A percentile compares a stretch with the other conserved stretches of the same genome.
These are phyloP conservation scores for Geotrichum carabidarum DNA, from an alignment of 1,139 yeast species.

Conservation along the genomic window DNA sequence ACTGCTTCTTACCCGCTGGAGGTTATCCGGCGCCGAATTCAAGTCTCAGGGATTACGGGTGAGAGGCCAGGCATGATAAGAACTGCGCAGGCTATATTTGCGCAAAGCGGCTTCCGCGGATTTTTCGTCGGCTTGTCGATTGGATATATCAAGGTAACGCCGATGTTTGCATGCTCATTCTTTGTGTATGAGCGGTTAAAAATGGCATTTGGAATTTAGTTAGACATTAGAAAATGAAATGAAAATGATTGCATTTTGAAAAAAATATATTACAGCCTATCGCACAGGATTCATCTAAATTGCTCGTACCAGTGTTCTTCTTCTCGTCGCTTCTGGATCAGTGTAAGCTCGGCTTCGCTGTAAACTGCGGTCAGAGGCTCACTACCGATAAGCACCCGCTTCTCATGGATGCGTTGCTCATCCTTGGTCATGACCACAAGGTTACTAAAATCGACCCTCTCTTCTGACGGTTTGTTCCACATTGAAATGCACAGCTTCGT, in stretches of 20 bases:
- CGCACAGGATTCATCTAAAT: slow-evolving; percentile 24
- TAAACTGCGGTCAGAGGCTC: slow-evolving; percentile 61
- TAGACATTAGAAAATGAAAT: not conserved
- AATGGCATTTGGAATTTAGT: slow-evolving; percentile 53
- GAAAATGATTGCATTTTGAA: not conserved
- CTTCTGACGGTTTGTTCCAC: slow-evolving; percentile 58
- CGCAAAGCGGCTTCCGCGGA: slow-evolving; percentile 73
- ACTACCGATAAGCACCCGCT: slow-evolving; percentile 61
- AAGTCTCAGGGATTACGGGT: slow-evolving; percentile 48
- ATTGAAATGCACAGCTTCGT: slow-evolving; percentile 72
- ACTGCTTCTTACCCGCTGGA: slow-evolving; percentile 97
- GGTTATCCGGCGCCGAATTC: slow-evolving; percentile 90
- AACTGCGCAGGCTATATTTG: slow-evolving; percentile 47
- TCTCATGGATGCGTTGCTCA: slow-evolving; percentile 77
- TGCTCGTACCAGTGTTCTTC: slow-evolving; percentile 62
- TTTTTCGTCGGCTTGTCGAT: slow-evolving; percentile 90
- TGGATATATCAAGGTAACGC: slow-evolving; percentile 90
- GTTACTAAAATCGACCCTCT: slow-evolving; percentile 52
- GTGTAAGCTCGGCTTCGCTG: slow-evolving; percentile 51
- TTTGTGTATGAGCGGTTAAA: slow-evolving; percentile 89
- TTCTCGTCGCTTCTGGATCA: slow-evolving; percentile 57
- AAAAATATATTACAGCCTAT: not conserved
- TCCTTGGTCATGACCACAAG: slow-evolving; percentile 84
- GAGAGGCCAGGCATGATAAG: slow-evolving; percentile 37
- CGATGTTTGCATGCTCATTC: slow-evolving; percentile 96